phyloP scores from a whole-genome alignment of 1,284 basidiomycete species.

The Ceratobasidium sp. region DNA sequence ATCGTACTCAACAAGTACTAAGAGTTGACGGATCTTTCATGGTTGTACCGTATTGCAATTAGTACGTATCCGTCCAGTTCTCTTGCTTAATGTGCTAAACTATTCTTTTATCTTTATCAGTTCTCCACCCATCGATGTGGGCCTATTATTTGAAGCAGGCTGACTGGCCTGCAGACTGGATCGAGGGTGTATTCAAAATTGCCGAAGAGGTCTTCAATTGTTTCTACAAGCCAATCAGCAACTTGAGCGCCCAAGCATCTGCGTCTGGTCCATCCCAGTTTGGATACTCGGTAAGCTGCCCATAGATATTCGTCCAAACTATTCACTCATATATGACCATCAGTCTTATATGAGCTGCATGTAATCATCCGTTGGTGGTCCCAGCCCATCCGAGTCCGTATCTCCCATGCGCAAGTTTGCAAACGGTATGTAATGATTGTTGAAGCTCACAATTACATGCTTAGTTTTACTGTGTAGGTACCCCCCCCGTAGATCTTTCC shows the following conservation, averaged over 20 bases:
- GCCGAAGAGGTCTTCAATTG: background rate
- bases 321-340: background rate
- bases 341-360: background rate
- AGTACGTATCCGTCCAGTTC: background rate
- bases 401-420: background rate
- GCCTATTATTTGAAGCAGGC: background rate
- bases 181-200: background rate
- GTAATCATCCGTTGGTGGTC: background rate
- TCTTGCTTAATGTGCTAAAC: too few species aligned
- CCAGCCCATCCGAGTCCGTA: background rate
- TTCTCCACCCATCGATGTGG: background rate
- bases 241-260: too few species aligned
- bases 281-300: background rate
- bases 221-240: background rate
- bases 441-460: background rate
- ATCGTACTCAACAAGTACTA: constrained; percentile 20
- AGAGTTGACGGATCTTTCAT: background rate
- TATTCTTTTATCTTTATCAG: background rate
- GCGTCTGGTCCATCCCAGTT: background rate
- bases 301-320: background rate
- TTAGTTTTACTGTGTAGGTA: background rate
- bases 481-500: background rate
- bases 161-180: background rate
- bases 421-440: background rate
- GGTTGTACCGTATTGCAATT: background rate